These are phyloP conservation scores for Cryptococcus sp. DNA, from an alignment of 1,284 basidiomycete species.

Conservation along the genomic window DNA sequence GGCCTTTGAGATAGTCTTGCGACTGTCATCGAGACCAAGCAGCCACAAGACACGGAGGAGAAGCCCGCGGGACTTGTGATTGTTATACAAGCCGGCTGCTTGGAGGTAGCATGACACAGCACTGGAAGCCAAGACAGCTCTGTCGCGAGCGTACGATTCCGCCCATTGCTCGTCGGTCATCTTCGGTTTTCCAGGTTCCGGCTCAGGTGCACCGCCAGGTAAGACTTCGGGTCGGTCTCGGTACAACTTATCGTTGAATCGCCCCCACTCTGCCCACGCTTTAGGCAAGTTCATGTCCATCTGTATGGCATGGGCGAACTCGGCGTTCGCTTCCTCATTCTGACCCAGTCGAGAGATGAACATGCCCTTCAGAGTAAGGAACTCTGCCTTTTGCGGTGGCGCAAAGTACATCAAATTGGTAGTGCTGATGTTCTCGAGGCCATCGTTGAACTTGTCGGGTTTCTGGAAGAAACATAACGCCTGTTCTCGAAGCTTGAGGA, in stretches of 20 bases:
- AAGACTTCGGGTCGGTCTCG: slow-evolving; percentile 51
- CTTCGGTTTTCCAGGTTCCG: slow-evolving; percentile 63
- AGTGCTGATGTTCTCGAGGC: slow-evolving; percentile 98
- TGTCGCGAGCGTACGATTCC: slow-evolving; percentile 45
- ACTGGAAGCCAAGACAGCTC: slow-evolving; percentile 73
- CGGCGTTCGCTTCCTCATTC: slow-evolving; percentile 86
- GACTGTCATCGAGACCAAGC: slow-evolving; percentile 86
- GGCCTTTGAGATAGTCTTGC: slow-evolving; percentile 71
- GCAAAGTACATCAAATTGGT: slow-evolving; percentile 99
- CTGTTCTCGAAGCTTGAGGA: slow-evolving; percentile 97
- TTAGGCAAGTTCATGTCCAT: slow-evolving; percentile 94
- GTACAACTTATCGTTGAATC: slow-evolving; percentile 91
- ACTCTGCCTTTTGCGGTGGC: slow-evolving; percentile 92
- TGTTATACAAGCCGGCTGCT: slow-evolving; percentile 95
- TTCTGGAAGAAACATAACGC: slow-evolving; percentile 99
- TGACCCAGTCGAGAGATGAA: slow-evolving; percentile 89
- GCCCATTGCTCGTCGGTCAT: slow-evolving; percentile 61
- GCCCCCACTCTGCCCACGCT: slow-evolving; percentile 99
- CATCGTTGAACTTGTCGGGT: slow-evolving; percentile 87
- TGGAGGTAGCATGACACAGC: slow-evolving; percentile 98
- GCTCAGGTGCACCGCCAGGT: slow-evolving; percentile 40
- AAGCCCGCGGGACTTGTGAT: slow-evolving; percentile 86
- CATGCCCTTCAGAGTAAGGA: slow-evolving; percentile 99
- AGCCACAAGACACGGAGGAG: slow-evolving; percentile 94
- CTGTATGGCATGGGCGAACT: slow-evolving; percentile 93